These are phyloP conservation scores for Exutisphaerella laricina DNA, from an alignment of 2,329 filamentous ascomycete genomes.

Conservation along the genomic window DNA sequence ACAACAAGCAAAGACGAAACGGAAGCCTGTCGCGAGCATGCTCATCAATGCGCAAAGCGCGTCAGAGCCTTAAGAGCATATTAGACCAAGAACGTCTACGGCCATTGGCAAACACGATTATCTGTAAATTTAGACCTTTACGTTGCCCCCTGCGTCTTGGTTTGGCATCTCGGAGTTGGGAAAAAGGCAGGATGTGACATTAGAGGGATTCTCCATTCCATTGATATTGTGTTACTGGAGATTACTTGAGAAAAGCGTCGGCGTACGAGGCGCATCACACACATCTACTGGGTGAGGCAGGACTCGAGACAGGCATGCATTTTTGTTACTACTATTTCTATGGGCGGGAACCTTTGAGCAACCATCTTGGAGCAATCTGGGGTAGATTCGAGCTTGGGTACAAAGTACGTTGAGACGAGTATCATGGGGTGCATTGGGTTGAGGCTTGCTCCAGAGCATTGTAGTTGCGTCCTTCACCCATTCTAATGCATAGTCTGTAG, in stretches of 20 bases:
- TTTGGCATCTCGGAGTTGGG: not conserved
- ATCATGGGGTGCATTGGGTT: no score
- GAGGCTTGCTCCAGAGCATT: no score
- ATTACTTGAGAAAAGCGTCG: not conserved
- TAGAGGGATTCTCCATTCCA: not conserved
- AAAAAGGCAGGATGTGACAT: not conserved
- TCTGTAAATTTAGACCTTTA: not conserved
- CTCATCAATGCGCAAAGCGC: slow-evolving; percentile 13
- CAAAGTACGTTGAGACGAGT: no score
- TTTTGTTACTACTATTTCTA: not conserved
- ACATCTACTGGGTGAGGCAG: not conserved
- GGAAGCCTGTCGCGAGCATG: slow-evolving; percentile 46
- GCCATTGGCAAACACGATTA: not conserved
- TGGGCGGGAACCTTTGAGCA: not conserved
- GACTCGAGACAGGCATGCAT: not conserved
- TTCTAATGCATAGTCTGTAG: no score
- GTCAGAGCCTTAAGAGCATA: slow-evolving; percentile 18
- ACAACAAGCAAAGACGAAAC: slow-evolving; percentile 43
- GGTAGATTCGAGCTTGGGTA: no score
- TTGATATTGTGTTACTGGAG: not conserved
- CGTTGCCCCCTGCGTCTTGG: not conserved
- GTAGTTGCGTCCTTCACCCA: no score
- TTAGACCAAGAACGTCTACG: not conserved
- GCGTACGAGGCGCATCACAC: not conserved
- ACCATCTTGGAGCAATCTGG: not conserved